A percentile compares a stretch with the other conserved stretches of the same genome.
phyloP scores from a whole-genome alignment of 1,284 basidiomycete genomes.

The Apiotrichum montevideense region DNA sequence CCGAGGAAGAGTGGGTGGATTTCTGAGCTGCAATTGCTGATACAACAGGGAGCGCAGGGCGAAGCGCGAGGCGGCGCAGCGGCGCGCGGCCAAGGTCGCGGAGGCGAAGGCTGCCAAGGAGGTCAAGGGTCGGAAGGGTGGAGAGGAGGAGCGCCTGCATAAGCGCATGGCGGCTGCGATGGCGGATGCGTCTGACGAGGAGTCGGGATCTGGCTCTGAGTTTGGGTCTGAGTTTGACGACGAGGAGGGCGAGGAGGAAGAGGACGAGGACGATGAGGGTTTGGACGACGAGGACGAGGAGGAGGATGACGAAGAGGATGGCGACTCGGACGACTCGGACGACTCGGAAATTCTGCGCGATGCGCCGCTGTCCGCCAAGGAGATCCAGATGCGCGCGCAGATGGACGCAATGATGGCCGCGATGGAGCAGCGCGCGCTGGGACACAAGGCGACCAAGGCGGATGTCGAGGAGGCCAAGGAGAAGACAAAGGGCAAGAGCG shows the following conservation, averaged over 20 bases:
- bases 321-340: conserved; percentile 27
- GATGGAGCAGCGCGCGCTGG: conserved; percentile 33
- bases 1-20: conserved; percentile 17
- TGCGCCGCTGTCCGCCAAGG: conserved; percentile 23
- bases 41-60: background rate
- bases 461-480: conserved; percentile 13
- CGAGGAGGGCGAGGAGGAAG: conserved; percentile 28
- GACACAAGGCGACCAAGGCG: conserved; percentile 9
- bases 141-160: conserved; percentile 13
- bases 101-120: conserved; percentile 15
- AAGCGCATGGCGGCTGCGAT: conserved; percentile 21
- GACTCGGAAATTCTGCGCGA: conserved; percentile 24
- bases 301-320: conserved; percentile 22
- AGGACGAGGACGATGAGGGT: conserved; percentile 19
- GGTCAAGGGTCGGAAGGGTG: conserved; percentile 11
- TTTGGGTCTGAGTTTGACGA: background rate
- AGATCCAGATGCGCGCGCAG: conserved; percentile 17
- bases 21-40: background rate
- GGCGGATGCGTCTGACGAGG: conserved; percentile 2
- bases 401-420: conserved; percentile 35
- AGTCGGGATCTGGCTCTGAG: conserved; percentile 11
- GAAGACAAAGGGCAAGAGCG: conserved; percentile 8
- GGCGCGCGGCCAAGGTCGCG: conserved; percentile 20
- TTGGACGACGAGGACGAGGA: conserved; percentile 20
- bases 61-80: conserved; percentile 17